A percentile compares a stretch with the other conserved stretches of the same genome.
Evolutionary conservation across 768 basidiomycete genomes (phyloP).

Genomic region (Amanita pallidorosea): DNA sequence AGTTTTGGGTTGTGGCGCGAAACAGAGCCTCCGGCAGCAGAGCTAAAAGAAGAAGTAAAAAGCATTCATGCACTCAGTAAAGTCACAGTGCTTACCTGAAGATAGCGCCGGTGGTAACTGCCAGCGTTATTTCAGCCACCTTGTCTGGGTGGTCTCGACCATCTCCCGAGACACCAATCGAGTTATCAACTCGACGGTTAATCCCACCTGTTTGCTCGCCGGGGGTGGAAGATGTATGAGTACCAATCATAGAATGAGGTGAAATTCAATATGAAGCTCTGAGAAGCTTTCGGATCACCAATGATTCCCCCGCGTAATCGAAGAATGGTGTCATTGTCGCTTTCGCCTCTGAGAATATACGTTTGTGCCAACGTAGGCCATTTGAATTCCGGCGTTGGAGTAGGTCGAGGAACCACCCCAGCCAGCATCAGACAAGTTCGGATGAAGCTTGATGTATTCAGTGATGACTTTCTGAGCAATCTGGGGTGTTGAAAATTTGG

Average conservation of each 20-base stretch:
- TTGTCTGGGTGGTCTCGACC: slow-evolving; percentile 14
- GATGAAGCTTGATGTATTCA: background rate
- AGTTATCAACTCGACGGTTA: slow-evolving; percentile 11
- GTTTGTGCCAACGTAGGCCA: background rate
- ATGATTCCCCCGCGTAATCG: background rate
- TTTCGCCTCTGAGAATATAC: background rate
- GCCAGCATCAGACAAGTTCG: background rate
- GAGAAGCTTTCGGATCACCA: background rate
- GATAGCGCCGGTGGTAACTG: too few species aligned
- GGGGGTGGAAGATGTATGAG: too few species aligned
- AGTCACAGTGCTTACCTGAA: too few species aligned
- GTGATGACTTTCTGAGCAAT: background rate
- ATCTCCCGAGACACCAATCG: slow-evolving; percentile 22
- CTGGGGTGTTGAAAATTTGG: background rate
- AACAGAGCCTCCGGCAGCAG: slow-evolving; percentile 17
- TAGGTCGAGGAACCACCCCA: background rate
- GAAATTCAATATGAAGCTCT: background rate
- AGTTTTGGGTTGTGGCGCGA: slow-evolving; percentile 20
- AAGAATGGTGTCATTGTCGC: background rate
- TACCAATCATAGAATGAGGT: background rate
- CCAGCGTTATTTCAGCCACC: too few species aligned
- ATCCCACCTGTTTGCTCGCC: too few species aligned
- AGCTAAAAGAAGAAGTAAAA: background rate
- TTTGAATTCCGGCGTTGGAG: background rate
- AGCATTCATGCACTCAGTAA: too few species aligned